Base-by-base conservation (phyloP, 2,329 filamentous ascomycete species). In the Colletotrichum filicis region DNA sequence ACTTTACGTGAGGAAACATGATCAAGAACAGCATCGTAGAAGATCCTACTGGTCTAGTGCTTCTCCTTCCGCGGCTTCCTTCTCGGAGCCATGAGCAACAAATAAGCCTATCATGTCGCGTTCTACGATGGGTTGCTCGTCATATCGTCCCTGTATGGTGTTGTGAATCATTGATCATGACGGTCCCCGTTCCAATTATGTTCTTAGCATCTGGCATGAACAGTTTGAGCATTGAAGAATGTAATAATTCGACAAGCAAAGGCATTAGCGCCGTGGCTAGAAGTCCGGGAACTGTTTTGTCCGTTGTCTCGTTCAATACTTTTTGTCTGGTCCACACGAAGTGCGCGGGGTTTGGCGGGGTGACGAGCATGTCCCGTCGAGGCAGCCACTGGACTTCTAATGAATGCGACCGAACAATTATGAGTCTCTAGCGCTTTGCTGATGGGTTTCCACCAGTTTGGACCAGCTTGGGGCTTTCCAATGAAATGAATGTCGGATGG, bases 11-110 rank as follows among this genome's bases (percentile, higher is more conserved):
- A 0, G 87, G 87, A 22, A 84, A 86, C 11, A 84, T 87, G 22
- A 87, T 84, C 72, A 91, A 78, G 76, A 88, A 85, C 26, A 91
- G 83, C 72, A 91, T 75, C 1, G 85, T 88, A 53, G 85, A 82
- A 0, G 87, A 88, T 5, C 89, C 89, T 5, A 88, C 89, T 83
- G 79, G 58, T 80, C 77, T 12, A 83, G 77, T 0, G 81, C 76
- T 72, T 83, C 84, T 71, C 88, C 85, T 46, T 86, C 81, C 63
- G 80, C 80, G 61, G 82, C 79, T 24, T 77, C 58, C 58, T 77
- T 79, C 16, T 75, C 78, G 26, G 84, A 74, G n/a, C 82, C 83
- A 61, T 83, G 80, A 2, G 77, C 75, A 32, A 83, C 76, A 65
- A 83, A 83, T 1, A 80, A 82, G 28, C 81, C 82, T 19, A 83